Percentiles rank a stretch among this genome's conserved stretches.
These are phyloP conservation scores for Cucumis melo DNA, from an alignment of 306 rosid genomes.

Conservation along the genomic window DNA sequence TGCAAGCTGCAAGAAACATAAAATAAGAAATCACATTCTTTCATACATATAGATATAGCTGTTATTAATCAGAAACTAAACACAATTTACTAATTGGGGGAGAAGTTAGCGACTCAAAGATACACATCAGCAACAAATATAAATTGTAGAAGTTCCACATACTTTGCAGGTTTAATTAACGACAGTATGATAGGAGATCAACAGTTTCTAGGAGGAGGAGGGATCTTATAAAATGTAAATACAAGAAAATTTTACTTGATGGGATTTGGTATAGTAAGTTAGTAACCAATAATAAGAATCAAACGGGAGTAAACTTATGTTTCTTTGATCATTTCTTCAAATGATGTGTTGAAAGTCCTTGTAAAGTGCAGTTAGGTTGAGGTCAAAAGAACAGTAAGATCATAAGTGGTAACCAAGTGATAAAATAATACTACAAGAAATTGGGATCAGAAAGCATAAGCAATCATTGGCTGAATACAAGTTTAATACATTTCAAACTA, in stretches of 20 bases:
- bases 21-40: constrained; percentile 6
- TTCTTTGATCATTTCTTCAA: not conserved
- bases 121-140: not conserved
- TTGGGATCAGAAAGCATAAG: not conserved
- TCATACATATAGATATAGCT: no score
- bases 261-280: not conserved
- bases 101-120: not conserved
- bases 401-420: not conserved
- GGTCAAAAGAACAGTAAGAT: not conserved
- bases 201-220: not conserved
- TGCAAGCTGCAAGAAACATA: constrained; percentile 52
- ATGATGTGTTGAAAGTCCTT: not conserved
- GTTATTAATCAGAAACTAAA: not conserved
- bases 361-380: not conserved
- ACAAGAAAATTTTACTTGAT: not conserved
- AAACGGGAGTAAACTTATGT: not conserved
- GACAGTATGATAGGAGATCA: not conserved
- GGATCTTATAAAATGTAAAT: not conserved
- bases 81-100: not conserved
- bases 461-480: not conserved
- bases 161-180: not conserved
- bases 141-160: not conserved
- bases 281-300: not conserved
- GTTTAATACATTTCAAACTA: not conserved
- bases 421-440: not conserved